Evolutionary conservation across 352 stramenopile species (phyloP).

Genomic region (Aphanomyces astaci): DNA sequence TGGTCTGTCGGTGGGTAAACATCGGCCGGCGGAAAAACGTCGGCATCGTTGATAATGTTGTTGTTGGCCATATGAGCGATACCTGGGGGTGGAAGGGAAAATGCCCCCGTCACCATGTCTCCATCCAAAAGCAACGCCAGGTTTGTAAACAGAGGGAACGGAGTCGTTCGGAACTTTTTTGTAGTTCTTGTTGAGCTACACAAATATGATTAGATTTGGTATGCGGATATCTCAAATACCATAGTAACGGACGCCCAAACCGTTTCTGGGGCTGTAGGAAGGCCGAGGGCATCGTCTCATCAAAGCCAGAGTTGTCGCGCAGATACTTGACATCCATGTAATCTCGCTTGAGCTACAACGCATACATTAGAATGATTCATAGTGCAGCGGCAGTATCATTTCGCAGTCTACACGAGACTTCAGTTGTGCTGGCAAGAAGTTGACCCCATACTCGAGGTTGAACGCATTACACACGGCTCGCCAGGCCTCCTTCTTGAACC

Average conservation of each 20-base stretch:
- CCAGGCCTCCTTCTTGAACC: slow-evolving; percentile 4
- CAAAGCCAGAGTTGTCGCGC: slow-evolving; percentile 8
- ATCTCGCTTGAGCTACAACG: neutral
- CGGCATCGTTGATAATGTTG: too few relatives aligned
- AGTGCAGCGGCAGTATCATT: neutral
- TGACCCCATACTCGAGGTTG: neutral
- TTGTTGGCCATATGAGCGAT: too few relatives aligned
- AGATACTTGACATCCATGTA: slow-evolving; percentile 10
- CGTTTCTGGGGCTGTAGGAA: neutral
- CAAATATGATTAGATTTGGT: neutral
- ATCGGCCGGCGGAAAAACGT: too few relatives aligned
- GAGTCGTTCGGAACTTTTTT: neutral
- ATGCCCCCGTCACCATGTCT: neutral
- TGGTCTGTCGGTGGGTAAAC: too few relatives aligned
- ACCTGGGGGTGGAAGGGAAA: neutral
- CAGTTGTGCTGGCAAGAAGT: neutral
- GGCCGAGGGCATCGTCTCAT: neutral
- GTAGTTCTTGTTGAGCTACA: too few relatives aligned
- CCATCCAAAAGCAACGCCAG: neutral
- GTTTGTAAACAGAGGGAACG: neutral
- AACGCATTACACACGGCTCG: neutral
- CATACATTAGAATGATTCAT: too few relatives aligned
- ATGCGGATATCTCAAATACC: neutral
- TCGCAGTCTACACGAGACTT: neutral
- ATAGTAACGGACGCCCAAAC: neutral